Evolutionary conservation across 495 filamentous ascomycete species (phyloP), one percentile per base, ranked within the genome.

Genomic region (Lophiostoma macrostomum): DNA sequence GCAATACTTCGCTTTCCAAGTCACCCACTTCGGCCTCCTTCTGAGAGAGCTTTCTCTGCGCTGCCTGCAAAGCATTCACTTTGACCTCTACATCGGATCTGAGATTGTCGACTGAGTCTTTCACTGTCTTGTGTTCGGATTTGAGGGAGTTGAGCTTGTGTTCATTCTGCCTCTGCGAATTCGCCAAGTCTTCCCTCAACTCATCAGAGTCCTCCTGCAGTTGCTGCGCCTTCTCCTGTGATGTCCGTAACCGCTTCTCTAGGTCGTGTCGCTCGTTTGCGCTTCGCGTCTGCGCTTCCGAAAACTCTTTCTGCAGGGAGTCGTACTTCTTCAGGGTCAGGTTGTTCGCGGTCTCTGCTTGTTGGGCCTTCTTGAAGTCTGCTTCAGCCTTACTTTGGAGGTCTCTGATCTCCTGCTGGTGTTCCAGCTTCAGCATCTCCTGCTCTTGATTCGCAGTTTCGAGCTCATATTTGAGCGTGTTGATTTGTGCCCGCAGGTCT

Each of bases 391-490:
- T 87, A 23, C 80, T 70, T 60, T 87, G 83, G 3, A 82, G 72
- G 18, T 90, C 87, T 35, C 90, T 78, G 18, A 94, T 66, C 60
- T 96, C 90, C 59, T 89, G 87, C 48, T 94, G 87, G 61, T 88
- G 84, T 46, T 85, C 80, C 10, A 96, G 70, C 2, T 75, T 77
- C 43, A 82, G 71, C 39, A 96, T 72, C 32, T 94, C 91, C 56
- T 88, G 83, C 65, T 96, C 93, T 47, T 95, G 88, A 56, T 89
- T 90, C 54, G 88, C 73, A 10, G 78, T 74, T 64, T 91, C 76
- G 28, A 88, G 64, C 57, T 88, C 86, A 70, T 87, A 88, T 46
- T 76, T 78, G 29, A 87, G 68, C 4, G 82, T 79, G 57, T 82
- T 84, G 20, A 88, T 65, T 66, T 87, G 81, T 0, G 84, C 78